These are phyloP conservation scores for Suillus bovinus DNA, from an alignment of 768 basidiomycete species.

Conservation along the genomic window DNA sequence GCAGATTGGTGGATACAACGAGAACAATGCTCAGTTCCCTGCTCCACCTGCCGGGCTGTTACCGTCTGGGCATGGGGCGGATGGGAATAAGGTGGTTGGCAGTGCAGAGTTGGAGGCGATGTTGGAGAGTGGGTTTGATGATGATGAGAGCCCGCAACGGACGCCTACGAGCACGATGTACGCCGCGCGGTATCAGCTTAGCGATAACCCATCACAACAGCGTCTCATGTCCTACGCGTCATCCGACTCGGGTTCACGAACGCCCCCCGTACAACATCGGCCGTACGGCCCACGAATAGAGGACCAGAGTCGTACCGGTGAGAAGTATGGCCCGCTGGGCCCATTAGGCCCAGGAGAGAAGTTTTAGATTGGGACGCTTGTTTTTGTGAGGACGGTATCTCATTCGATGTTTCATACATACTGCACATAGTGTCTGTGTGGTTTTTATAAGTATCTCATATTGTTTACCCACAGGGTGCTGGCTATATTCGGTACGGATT, in stretches of 20 bases:
- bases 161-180: constrained; percentile 36
- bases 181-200: constrained; percentile 61
- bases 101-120: constrained; percentile 86
- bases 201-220: constrained; percentile 49
- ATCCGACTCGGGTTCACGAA: constrained; percentile 32
- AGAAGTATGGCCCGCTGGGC: constrained; percentile 52
- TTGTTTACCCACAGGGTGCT: constrained; percentile 1
- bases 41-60: constrained; percentile 81
- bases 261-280: constrained; percentile 35
- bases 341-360: constrained; percentile 61
- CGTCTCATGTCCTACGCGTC: constrained; percentile 50
- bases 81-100: constrained; percentile 51
- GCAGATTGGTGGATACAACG: constrained; percentile 96
- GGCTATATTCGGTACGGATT: neutral
- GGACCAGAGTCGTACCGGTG: constrained; percentile 37
- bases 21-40: constrained; percentile 73
- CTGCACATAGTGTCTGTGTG: constrained; percentile 35
- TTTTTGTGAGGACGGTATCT: constrained; percentile 19
- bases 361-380: constrained; percentile 36
- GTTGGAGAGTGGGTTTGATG: constrained; percentile 89
- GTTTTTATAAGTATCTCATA: constrained; percentile 16
- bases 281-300: constrained; percentile 37
- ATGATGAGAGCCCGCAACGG: constrained; percentile 49
- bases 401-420: constrained; percentile 21
- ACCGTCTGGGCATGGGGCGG: neutral